Conservation (phyloP, 2,329 filamentous ascomycete genomes). For the Arthrinium puccinioides region DNA sequence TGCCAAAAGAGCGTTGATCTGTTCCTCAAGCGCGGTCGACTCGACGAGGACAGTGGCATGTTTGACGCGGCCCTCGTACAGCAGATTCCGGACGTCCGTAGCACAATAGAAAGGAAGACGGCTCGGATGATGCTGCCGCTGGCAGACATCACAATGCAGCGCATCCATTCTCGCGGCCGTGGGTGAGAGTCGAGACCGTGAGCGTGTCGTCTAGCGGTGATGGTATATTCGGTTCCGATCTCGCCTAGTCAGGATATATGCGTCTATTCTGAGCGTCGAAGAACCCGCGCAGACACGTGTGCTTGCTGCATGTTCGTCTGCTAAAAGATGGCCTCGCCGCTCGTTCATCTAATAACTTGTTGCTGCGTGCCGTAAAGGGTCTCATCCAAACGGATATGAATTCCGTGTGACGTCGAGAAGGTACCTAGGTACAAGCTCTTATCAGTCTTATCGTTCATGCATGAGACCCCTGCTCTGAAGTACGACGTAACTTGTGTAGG, state of each 20-base stretch:
- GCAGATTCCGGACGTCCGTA: conserved; percentile 60
- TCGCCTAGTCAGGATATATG: not conserved
- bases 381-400: too few species aligned
- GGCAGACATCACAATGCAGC: conserved; percentile 67
- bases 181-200: not conserved
- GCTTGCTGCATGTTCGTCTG: too few species aligned
- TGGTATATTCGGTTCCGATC: too few species aligned
- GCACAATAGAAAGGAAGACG: conserved; percentile 60
- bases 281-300: not conserved
- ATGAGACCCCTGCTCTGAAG: not conserved
- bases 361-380: too few species aligned
- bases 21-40: conserved; percentile 46
- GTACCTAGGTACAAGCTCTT: conserved; percentile 11
- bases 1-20: conserved; percentile 37
- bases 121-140: conserved; percentile 44
- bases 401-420: conserved; percentile 13
- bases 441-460: conserved; percentile 12
- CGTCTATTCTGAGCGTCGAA: not conserved
- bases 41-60: conserved; percentile 54
- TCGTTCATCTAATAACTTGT: too few species aligned
- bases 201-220: not conserved
- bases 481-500: not conserved
- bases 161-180: conserved; percentile 16
- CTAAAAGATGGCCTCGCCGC: too few species aligned
- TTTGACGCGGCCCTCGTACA: conserved; percentile 59